These are phyloP conservation scores for Trichoderma atrobrunneum DNA, from an alignment of 2,329 filamentous ascomycete genomes.

Conservation along the genomic window DNA sequence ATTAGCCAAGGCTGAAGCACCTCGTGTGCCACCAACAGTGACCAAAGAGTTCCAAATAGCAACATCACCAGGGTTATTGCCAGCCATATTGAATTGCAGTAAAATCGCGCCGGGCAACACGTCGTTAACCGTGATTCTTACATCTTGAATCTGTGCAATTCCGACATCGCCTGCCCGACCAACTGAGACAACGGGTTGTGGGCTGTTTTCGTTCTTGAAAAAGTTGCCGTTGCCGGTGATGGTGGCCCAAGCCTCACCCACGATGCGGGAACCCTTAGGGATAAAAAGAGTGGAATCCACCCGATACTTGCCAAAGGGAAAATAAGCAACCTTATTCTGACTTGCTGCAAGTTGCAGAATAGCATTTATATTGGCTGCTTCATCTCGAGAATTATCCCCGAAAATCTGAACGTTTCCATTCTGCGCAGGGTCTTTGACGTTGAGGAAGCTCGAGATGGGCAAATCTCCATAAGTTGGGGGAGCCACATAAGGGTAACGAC, in stretches of 20 bases:
- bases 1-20: conserved; percentile 37
- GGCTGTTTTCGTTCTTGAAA: conserved; percentile 45
- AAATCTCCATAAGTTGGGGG: conserved; percentile 40
- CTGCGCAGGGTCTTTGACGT: conserved; percentile 39
- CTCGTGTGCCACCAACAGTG: conserved; percentile 44
- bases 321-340: conserved; percentile 30
- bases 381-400: conserved; percentile 40
- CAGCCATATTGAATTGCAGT: conserved; percentile 51
- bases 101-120: conserved; percentile 40
- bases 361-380: too few species aligned
- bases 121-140: conserved; percentile 50
- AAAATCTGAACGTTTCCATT: conserved; percentile 31
- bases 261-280: conserved; percentile 44
- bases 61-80: conserved; percentile 45
- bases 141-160: conserved; percentile 49
- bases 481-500: conserved; percentile 35
- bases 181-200: conserved; percentile 49
- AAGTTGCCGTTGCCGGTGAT: conserved; percentile 46
- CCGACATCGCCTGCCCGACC: conserved; percentile 50
- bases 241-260: conserved; percentile 54
- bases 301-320: conserved; percentile 30
- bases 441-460: conserved; percentile 30
- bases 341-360: conserved; percentile 38
- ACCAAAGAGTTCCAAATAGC: conserved; percentile 48
- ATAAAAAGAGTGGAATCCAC: conserved; percentile 30